Evolutionary conservation across 805 yeast species (phyloP).

Genomic region (Geotrichum ghanense): DNA sequence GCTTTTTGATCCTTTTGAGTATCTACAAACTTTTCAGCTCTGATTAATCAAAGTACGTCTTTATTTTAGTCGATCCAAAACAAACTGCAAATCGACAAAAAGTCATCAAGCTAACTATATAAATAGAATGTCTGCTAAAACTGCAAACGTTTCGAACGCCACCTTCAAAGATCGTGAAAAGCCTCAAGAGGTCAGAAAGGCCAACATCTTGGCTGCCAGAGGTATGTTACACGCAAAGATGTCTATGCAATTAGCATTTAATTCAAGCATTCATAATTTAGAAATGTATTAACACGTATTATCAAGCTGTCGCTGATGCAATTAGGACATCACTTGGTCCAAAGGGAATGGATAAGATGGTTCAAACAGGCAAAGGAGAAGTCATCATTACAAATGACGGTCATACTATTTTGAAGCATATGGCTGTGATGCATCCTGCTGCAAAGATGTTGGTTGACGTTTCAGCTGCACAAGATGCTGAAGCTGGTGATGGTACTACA

Average conservation of each 20-base stretch:
- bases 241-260: not conserved
- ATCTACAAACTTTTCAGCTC: too few relatives aligned
- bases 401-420: conserved; percentile 89
- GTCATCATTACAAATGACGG: conserved; percentile 96
- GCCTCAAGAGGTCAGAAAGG: conserved; percentile 86
- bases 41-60: too few relatives aligned
- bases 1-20: too few relatives aligned
- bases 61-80: too few relatives aligned
- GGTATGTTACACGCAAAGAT: conserved; percentile 20
- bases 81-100: too few relatives aligned
- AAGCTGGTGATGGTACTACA: conserved; percentile 99
- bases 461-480: conserved; percentile 95
- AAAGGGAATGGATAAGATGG: conserved; percentile 98
- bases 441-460: conserved; percentile 97
- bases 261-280: too few relatives aligned
- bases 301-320: conserved; percentile 78
- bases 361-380: conserved; percentile 81
- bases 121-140: conserved; percentile 14
- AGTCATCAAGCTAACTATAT: not conserved
- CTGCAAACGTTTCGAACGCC: conserved; percentile 52
- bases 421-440: conserved; percentile 98
- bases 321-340: conserved; percentile 95
- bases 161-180: conserved; percentile 88
- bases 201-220: conserved; percentile 83
- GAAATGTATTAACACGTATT: conserved; percentile 3